Base-by-base conservation (phyloP, 345 rosid species). In the Aethionema arabicum region DNA sequence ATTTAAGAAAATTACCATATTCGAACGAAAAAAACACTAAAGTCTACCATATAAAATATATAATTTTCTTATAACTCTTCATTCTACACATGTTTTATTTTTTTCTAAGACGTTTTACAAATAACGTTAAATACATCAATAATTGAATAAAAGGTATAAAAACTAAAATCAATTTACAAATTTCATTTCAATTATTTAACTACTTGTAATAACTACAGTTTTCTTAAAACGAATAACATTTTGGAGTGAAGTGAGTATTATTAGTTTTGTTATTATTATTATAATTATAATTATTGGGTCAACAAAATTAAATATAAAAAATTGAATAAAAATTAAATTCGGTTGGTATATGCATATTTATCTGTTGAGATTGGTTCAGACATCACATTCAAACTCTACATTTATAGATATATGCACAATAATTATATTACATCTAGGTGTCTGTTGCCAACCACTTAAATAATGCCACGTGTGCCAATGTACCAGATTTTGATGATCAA, bases 381-480 rank as follows among this genome's bases (percentile, higher is more conserved):
- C 65, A 64, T 70, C 74, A 30, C 69, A 57, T 58, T 71, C 75
- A 71, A 59, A 65, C 56, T 51, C 56, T 65, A 64, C 52, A 70
- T 38, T 32, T 61, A 47, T 69, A 39, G 44, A 45, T 42, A 57
- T 57, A 57, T 42, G 11, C 42, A 51, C 43, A 64, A 42, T 15
- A 71, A 57, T 63, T 8, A 35, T 16, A 14, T 36, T 57, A 33
- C 35, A 30, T 41, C 11, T 58, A 27, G 32, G 37, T 36, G 63
- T 55, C 37, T 15, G 32, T 40, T 61, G 4, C 32, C 16, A 55
- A 38, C 49, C 63, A 62, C 55, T 50, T 56, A 57, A 21, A 64
- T 11, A 32, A 51, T n/a, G 66, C 66, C 65, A 71, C 75, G 70
- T 64, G 61, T 33, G n/a, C 51, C 2, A 57, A 44, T 42, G 48